Base-by-base conservation (phyloP, 495 filamentous ascomycete genomes). In the Stereocaulon alpinum region DNA sequence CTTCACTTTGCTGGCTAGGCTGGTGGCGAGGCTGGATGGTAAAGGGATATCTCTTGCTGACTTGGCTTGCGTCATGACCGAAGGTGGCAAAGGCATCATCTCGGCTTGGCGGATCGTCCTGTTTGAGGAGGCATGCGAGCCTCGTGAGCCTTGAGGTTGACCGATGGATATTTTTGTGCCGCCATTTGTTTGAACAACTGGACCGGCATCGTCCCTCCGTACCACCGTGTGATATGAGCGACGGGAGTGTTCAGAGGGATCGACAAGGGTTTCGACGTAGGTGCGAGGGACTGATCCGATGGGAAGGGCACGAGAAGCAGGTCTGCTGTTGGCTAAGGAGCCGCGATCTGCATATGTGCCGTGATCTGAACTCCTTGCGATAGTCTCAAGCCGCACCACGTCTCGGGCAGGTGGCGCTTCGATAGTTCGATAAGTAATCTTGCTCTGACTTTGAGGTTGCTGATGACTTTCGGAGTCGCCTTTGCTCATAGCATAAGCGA, bases 401-500 rank as follows among this genome's bases (percentile, higher is more conserved):
- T 66, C 61, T 43, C 70, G 70, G 65, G 71, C 73, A 40, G 64
- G 56, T 51, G 75, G 72, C 2, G 74, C 74, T 62, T 79, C 76
- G 53, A 80, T 71, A 43, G 74, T 72, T 20, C 70, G 62, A 48
- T 67, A 67, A 18, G 72, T 30, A 61, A 69, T 14, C 63, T 60
- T 54, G 62, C 17, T 34, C 32, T 40, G 50, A 15, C 12, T 34
- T 63, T 68, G 20, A 68, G 66, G 4, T 61, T 77, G 64, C 67
- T 68, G 66, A 20, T 40, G 18, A 37, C 68, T 76, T 41, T 74
- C 70, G 9, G 72, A 69, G 60, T 84, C 86, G 30, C 76, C 70
- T 62, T 77, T 82, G 58, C 78, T 74, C 73, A 88, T 84, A 40
- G 85, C 82, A 68, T 91, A 92, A 1, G 86, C 85, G 41, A 90